Conservation (phyloP, 768 basidiomycete genomes). For the Exidia glandulosa region DNA sequence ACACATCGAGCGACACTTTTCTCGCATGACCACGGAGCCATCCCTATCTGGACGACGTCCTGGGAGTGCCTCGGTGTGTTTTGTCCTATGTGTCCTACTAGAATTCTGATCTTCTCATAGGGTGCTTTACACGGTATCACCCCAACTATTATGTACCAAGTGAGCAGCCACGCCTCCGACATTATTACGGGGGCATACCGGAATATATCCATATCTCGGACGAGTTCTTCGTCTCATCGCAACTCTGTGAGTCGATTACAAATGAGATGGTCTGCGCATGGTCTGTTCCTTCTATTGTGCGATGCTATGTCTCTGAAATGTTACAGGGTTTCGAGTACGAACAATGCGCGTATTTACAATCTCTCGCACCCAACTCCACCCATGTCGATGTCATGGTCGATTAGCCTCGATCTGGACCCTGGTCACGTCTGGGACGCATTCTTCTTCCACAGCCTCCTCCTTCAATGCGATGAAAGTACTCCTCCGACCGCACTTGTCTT, state of each 20-base stretch:
- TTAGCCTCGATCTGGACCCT: neutral
- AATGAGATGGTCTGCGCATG: slow-evolving; percentile 1
- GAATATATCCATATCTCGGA: neutral
- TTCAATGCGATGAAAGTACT: neutral
- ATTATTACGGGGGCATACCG: neutral
- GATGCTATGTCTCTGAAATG: neutral
- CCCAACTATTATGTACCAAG: too few species aligned
- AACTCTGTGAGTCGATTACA: neutral
- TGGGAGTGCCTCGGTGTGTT: slow-evolving; percentile 18
- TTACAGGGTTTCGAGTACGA: slow-evolving; percentile 1
- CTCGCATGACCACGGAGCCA: slow-evolving; percentile 12
- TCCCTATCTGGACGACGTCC: slow-evolving; percentile 16
- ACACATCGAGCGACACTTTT: slow-evolving; percentile 11
- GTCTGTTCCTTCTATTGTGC: neutral
- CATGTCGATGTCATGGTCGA: neutral
- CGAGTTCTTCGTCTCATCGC: neutral
- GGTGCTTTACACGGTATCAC: too few species aligned
- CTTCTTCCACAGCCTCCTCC: slow-evolving; percentile 1
- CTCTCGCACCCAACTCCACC: neutral
- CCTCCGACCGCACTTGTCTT: neutral
- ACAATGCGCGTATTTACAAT: slow-evolving; percentile 1
- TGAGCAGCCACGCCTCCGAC: too few species aligned
- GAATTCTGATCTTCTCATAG: too few species aligned
- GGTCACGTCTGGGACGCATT: slow-evolving; percentile 5
- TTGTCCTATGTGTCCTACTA: too few species aligned